Evolutionary conservation across 352 stramenopile genomes (phyloP).

Genomic region (Pythium volutum): DNA sequence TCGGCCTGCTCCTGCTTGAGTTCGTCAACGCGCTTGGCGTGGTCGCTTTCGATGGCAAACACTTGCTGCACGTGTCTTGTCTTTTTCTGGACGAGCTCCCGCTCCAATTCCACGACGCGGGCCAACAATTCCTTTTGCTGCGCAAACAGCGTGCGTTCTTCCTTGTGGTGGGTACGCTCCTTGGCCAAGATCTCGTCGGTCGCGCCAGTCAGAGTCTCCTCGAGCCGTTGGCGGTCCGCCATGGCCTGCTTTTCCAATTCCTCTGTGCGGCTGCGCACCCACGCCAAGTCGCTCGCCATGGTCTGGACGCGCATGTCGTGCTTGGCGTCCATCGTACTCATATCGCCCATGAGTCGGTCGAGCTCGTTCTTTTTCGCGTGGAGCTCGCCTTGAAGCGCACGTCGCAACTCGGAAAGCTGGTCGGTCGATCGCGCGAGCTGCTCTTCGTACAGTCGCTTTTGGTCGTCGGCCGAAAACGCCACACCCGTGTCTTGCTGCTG

Average conservation of each 20-base stretch:
- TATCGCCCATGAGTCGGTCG: constrained; percentile 37
- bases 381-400: constrained; percentile 38
- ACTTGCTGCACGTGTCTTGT: constrained; percentile 53
- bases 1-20: constrained; percentile 43
- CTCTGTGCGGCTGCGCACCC: constrained; percentile 43
- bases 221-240: constrained; percentile 29
- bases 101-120: constrained; percentile 58
- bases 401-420: constrained; percentile 50
- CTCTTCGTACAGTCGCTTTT: constrained; percentile 46
- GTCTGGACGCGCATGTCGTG: constrained; percentile 51
- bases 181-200: constrained; percentile 40
- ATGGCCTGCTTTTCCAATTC: constrained; percentile 42
- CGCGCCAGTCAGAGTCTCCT: constrained; percentile 33
- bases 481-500: constrained; percentile 29
- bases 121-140: constrained; percentile 55
- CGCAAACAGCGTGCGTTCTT: constrained; percentile 51
- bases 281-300: constrained; percentile 50
- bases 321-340: constrained; percentile 58
- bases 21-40: constrained; percentile 33
- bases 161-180: constrained; percentile 46
- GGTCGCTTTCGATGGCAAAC: constrained; percentile 44
- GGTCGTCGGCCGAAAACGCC: constrained; percentile 33
- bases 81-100: constrained; percentile 54
- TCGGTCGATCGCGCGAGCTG: constrained; percentile 45
- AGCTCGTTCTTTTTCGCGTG: constrained; percentile 47